Evolutionary conservation across 2,329 filamentous ascomycete genomes (phyloP).

Genomic region (Fusarium chaquense): DNA sequence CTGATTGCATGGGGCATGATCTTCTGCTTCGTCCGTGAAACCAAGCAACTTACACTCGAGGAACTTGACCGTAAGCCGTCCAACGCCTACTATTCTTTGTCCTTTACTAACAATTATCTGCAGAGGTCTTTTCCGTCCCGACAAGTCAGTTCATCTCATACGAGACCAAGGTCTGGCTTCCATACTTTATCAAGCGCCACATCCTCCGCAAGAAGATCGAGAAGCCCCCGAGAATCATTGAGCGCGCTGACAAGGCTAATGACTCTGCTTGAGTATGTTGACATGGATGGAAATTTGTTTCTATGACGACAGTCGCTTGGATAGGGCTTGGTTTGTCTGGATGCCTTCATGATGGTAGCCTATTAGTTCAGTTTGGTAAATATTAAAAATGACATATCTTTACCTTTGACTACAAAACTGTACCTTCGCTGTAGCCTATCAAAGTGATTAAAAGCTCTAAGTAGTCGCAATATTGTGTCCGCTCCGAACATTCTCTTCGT

Average conservation of each 20-base stretch:
- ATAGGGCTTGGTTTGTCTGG: rapidly evolving
- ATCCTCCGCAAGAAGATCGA: conserved; percentile 50
- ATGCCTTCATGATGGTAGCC: too few relatives aligned
- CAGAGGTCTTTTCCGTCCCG: conserved; percentile 51
- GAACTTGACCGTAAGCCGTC: conserved; percentile 56
- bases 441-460: background rate
- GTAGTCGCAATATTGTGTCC: too few relatives aligned
- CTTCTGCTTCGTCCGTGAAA: conserved; percentile 63
- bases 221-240: conserved; percentile 51
- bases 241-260: conserved; percentile 23
- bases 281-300: rapidly evolving
- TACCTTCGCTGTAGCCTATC: rapidly evolving
- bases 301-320: background rate
- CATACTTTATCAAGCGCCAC: conserved; percentile 55
- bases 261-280: conserved; percentile 7
- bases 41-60: conserved; percentile 63
- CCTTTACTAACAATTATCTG: rapidly evolving
- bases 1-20: conserved; percentile 60
- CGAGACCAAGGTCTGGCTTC: conserved; percentile 51
- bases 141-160: conserved; percentile 49
- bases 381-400: background rate
- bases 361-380: background rate
- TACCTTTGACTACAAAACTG: too few relatives aligned
- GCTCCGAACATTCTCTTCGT: too few relatives aligned
- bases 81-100: rapidly evolving